A percentile compares a stretch with the other conserved stretches of the same genome.
Conservation (phyloP, 257 asterid species). For the Leonotis leonurus region DNA sequence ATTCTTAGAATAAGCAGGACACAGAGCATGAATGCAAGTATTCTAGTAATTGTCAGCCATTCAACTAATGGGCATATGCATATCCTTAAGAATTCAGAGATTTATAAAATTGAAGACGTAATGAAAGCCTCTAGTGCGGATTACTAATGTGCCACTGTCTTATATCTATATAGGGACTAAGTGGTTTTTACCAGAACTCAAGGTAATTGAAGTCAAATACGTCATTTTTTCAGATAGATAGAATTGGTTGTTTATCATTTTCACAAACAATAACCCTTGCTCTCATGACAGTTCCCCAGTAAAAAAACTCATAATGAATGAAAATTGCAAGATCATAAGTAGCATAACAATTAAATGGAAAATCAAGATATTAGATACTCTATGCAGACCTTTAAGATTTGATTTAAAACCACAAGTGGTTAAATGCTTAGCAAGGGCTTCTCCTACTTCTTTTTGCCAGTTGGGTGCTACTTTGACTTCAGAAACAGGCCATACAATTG, state of each 20-base stretch:
- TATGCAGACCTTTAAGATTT: conserved; percentile 65
- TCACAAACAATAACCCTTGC: background rate
- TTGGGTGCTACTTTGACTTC: conserved; percentile 71
- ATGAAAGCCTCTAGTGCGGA: conserved; percentile 4
- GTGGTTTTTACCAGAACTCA: background rate
- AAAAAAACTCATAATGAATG: too few relatives aligned
- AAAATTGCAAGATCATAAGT: conserved; percentile 9
- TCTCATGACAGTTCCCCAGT: background rate
- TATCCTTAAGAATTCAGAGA: background rate
- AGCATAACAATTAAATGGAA: conserved; percentile 13
- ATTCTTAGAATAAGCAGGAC: conserved; percentile 11
- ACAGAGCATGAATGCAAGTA: conserved; percentile 27
- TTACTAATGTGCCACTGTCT: conserved; percentile 8
- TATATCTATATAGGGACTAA: conserved; percentile 2
- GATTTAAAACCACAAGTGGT: conserved; percentile 80
- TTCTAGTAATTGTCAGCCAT: conserved; percentile 24
- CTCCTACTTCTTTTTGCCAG: conserved; percentile 84
- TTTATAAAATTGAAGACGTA: background rate
- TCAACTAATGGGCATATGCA: background rate
- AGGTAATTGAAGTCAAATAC: background rate
- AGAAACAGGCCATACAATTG: conserved; percentile 83
- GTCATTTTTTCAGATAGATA: background rate
- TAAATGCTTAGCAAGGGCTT: conserved; percentile 91
- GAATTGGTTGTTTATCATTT: conserved; percentile 6
- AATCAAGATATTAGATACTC: conserved; percentile 6